These are phyloP conservation scores for sunflower (Helianthus annuus) DNA, from an alignment of 129 eudicot genomes.

Conservation along the genomic window HanXRQr2.0-SUNRISE NC_035433.2:125071437-125071936, in stretches of 20 bases:
- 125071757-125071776: not conserved
- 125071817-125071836: not conserved
- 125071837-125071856: not conserved
- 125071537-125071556: conserved; percentile 80
- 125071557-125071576: conserved; percentile 42
- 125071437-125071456: conserved; percentile 64
- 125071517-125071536: conserved; percentile 75
- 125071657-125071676: conserved; percentile 29
- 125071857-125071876: not conserved
- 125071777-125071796: not conserved
- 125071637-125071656: conserved; percentile 53
- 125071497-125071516: conserved; percentile 68
- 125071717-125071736: not conserved
- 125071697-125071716: not conserved
- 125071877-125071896: not conserved
- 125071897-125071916: conserved; percentile 4
- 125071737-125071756: not conserved
- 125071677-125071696: not conserved
- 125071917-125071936: not conserved
- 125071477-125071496: conserved; percentile 76
- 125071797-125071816: not conserved
- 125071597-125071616: conserved; percentile 37
- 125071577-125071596: conserved; percentile 26
- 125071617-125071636: conserved; percentile 67
- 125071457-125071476: conserved; percentile 74